Evolutionary conservation across 371 early-diverging fungal genomes (phyloP).

Genomic region (Rhizopus arrhizus): DNA sequence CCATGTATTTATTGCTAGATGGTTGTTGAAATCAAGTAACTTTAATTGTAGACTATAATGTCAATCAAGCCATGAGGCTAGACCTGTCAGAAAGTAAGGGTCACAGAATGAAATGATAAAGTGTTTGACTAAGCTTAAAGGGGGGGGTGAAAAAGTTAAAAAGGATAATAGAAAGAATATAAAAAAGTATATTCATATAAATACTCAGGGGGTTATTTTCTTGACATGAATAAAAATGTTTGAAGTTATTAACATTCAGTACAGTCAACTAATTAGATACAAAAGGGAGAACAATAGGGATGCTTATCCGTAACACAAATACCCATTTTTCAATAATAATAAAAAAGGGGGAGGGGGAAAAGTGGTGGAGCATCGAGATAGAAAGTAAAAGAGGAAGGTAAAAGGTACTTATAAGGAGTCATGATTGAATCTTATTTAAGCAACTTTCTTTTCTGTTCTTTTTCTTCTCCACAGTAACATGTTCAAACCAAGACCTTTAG

Average conservation of each 20-base stretch:
- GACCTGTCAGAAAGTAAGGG: no score
- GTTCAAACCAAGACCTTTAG: slow-evolving; percentile 6
- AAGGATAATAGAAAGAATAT: background rate
- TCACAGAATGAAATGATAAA: no score
- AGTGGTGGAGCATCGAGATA: no score
- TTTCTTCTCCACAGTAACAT: background rate
- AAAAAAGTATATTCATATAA: background rate
- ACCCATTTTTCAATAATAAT: background rate
- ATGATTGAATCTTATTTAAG: background rate
- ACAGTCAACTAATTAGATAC: slow-evolving; percentile 2
- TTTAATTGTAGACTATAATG: no score
- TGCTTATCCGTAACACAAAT: background rate
- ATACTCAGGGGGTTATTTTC: background rate
- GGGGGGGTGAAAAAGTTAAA: no score
- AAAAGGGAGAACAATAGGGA: background rate
- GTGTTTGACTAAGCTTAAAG: no score
- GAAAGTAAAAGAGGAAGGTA: no score
- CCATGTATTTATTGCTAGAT: no score
- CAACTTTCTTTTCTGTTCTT: background rate
- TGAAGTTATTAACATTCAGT: background rate
- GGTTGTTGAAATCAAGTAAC: no score
- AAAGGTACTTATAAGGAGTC: background rate
- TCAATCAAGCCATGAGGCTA: no score
- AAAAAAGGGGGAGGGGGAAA: no score
- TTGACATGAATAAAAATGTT: background rate